These are phyloP conservation scores for Lasiodiplodia citricola DNA, from an alignment of 2,329 filamentous ascomycete genomes.

Conservation along the genomic window DNA sequence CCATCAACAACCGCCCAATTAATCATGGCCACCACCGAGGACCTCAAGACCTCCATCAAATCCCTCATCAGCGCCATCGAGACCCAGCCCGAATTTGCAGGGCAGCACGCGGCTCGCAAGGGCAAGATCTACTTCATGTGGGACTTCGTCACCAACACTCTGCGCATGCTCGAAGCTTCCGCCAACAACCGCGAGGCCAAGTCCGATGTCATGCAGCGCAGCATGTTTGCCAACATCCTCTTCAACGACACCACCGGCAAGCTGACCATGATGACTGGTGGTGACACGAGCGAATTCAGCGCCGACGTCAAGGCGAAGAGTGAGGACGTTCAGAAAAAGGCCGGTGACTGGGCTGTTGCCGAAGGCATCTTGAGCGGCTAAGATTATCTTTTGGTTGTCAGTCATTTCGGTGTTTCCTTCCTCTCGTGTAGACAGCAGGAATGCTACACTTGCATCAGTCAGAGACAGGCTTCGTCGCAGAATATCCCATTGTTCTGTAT, in stretches of 20 bases:
- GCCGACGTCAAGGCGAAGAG: constrained; percentile 12
- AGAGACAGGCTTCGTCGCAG: neutral
- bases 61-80: constrained; percentile 16
- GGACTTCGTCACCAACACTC: constrained; percentile 19
- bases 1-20: neutral
- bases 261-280: constrained; percentile 7
- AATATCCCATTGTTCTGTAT: neutral
- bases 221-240: constrained; percentile 21
- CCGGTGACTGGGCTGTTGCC: neutral
- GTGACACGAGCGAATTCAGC: constrained; percentile 15
- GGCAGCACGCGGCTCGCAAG: neutral
- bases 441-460: neutral
- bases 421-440: neutral
- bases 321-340: constrained; percentile 9
- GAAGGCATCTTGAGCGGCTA: constrained; percentile 8
- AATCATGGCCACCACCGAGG: neutral
- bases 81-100: neutral
- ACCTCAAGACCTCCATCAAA: constrained; percentile 8
- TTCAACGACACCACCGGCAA: constrained; percentile 24
- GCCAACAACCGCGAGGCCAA: neutral
- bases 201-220: constrained; percentile 23
- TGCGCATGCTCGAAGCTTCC: constrained; percentile 12
- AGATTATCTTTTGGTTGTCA: neutral
- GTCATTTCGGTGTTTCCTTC: neutral
- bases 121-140: constrained; percentile 24